Evolutionary conservation across 129 eudicot species (phyloP), one percentile per base, ranked within the genome.

Genomic region (Scalesia atractyloides): DNA sequence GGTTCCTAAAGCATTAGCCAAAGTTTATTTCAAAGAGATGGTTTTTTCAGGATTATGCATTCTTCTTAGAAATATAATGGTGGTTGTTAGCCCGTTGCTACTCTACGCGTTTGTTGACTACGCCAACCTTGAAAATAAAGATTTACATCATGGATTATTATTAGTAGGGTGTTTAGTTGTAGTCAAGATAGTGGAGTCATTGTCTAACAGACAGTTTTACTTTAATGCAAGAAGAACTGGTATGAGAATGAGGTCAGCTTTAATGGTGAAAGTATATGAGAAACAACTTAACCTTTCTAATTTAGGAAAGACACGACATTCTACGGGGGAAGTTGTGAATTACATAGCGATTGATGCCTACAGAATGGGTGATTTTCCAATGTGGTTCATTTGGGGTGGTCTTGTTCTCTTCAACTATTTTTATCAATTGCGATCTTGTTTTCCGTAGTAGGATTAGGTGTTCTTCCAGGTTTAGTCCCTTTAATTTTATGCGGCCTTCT

Each of bases 311-410:
- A 80, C 16, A 62, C 70, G 83, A 17, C 97, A 91, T 59, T 88
- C 97, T 8, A 86, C 96, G 0, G 91, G 96, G 0, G 96, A 91
- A 72, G 74, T 91, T 34, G 91, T 84, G 12, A 91, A 91, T 61
- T 91, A 88, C 72, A 86, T 91, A n/a, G 88, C 89, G 0, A 83
- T 91, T 48, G 96, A 91, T 79, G 92, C 97, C 12, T 88, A 91
- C 41, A 64, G 97, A 53, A 88, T 91, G 92, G 92, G 96, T 15
- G 97, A 88, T 4, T 86, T 88, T 68, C 85, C 85, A 3, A 70
- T 76, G 87, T 86, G 95, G 96, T 79, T 30, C 90, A 88, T 56
- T 36, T 64, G 7, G 82, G 76, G 17, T 91, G 92, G 96, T 73
- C 69, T 43, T 84, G 53, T 13, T n/a, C 17, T 4, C 22, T 88